Evolutionary conservation across 164 flowering plant species (phyloP).

Genomic region (Vitis rupestris): DNA sequence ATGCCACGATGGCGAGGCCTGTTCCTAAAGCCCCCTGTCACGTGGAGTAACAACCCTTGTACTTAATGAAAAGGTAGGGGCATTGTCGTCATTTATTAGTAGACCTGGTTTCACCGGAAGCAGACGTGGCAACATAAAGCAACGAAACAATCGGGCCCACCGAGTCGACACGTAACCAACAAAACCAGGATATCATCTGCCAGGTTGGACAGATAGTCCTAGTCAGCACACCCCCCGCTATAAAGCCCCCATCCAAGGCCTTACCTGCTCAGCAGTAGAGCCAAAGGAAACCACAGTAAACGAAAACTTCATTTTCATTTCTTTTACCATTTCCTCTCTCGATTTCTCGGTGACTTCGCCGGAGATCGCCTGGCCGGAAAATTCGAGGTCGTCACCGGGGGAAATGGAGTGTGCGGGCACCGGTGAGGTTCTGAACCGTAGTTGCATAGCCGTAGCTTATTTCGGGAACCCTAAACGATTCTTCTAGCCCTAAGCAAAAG

Average conservation of each 20-base stretch:
- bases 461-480: constrained; percentile 8
- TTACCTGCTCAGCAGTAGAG: too few relatives aligned
- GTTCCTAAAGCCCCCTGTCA: not conserved
- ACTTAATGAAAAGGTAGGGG: not conserved
- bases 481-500: constrained; percentile 26
- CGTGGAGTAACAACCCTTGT: not conserved
- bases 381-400: not conserved
- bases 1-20: too few relatives aligned
- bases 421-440: constrained; percentile 12
- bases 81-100: not conserved
- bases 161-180: constrained; percentile 2
- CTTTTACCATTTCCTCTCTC: too few relatives aligned
- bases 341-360: not conserved
- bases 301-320: not conserved
- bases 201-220: constrained; percentile 5
- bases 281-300: not conserved
- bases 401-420: constrained; percentile 6
- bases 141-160: not conserved
- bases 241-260: not conserved
- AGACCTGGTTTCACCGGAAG: not conserved
- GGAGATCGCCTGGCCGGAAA: constrained; percentile 4
- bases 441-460: constrained; percentile 7
- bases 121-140: constrained; percentile 10
- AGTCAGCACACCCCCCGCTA: constrained; percentile 6
- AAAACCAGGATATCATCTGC: not conserved